Evolutionary conservation across 2,329 filamentous ascomycete species (phyloP).

Genomic region (Neonectria punicea): DNA sequence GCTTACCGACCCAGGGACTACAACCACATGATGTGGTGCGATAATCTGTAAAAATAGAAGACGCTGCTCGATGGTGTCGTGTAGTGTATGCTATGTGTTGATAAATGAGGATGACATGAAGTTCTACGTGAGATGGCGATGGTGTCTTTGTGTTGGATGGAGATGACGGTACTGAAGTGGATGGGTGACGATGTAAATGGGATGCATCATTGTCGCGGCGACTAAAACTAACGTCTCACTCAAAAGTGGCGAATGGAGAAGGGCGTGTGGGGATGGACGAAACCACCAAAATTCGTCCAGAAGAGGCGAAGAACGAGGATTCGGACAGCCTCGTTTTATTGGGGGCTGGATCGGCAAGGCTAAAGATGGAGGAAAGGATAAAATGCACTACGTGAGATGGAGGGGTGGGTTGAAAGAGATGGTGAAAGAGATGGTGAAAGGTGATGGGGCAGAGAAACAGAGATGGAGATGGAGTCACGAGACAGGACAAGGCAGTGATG

Average conservation of each 20-base stretch:
- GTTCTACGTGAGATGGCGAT: slow-evolving; percentile 20
- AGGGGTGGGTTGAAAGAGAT: slow-evolving; percentile 25
- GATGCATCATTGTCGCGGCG: slow-evolving; percentile 17
- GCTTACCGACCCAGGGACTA: slow-evolving; percentile 12
- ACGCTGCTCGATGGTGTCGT: slow-evolving; percentile 29
- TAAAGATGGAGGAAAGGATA: slow-evolving; percentile 22
- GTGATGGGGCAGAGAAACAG: background rate
- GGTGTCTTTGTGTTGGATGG: slow-evolving; percentile 15
- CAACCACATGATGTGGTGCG: slow-evolving; percentile 15
- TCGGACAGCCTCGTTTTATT: slow-evolving; percentile 37
- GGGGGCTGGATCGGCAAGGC: slow-evolving; percentile 10
- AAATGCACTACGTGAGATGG: slow-evolving; percentile 24
- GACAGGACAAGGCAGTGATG: slow-evolving; percentile 14
- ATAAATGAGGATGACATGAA: slow-evolving; percentile 39
- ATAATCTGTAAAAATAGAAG: slow-evolving; percentile 44
- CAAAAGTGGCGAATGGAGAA: slow-evolving; percentile 33
- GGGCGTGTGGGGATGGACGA: slow-evolving; percentile 28
- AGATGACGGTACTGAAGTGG: slow-evolving; percentile 23
- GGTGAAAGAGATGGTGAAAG: slow-evolving; percentile 11
- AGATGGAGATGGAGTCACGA: slow-evolving; percentile 19
- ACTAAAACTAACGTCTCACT: background rate
- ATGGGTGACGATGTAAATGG: slow-evolving; percentile 20
- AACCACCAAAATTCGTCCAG: slow-evolving; percentile 37
- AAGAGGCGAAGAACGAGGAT: slow-evolving; percentile 24
- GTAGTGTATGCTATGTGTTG: slow-evolving; percentile 40